Evolutionary conservation across 1,284 basidiomycete genomes (phyloP), one percentile per base, ranked within the genome.

Genomic region (Termitomyces sp.): DNA sequence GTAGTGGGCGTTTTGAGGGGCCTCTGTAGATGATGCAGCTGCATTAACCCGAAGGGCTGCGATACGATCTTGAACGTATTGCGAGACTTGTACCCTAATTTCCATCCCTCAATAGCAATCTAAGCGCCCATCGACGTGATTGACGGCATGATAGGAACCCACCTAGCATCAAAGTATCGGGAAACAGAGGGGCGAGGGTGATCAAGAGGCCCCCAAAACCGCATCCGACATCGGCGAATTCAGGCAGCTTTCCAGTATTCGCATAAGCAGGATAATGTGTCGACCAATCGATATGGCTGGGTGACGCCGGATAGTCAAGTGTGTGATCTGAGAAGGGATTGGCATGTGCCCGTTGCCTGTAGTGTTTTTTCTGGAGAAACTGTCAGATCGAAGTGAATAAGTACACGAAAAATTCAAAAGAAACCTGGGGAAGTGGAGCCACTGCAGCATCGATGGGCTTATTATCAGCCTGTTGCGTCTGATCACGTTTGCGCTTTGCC

Each of bases 311-410:
- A 68, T 98, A 99, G 57, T 87, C 85, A 46, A 99, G 81, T 21
- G 84, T 79, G 71, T 99, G 97, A 70, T 99, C 97, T 11, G 91
- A 92, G 71, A 99, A 98, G 1, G 96, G 96, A 68, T 99, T 99
- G 6, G 96, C 95, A 68, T 99, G 96, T 3, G 96, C 97, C 52
- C 97, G 81, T 68, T 99, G 97, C 19, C 97, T 81, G 71, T 99
- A 99, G 71, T 91, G 92, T 64, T 90, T 84, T 87, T 98, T 98
- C 89, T 97, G 33, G 18, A 42, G 10, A 46, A 39, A n/a, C 38
- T 40, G 26, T 44, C 16, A 47, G 41, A 37, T 38, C 40, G 37
- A n/a, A n/a, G n/a, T n/a, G n/a, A 8, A 26, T 13, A 19, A 33
- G 11, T 45, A 47, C 3, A 18, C 0, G 5, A 24, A 24, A 39